Conservation (phyloP, 495 filamentous ascomycete species). For the Xylaria castorea region DNA sequence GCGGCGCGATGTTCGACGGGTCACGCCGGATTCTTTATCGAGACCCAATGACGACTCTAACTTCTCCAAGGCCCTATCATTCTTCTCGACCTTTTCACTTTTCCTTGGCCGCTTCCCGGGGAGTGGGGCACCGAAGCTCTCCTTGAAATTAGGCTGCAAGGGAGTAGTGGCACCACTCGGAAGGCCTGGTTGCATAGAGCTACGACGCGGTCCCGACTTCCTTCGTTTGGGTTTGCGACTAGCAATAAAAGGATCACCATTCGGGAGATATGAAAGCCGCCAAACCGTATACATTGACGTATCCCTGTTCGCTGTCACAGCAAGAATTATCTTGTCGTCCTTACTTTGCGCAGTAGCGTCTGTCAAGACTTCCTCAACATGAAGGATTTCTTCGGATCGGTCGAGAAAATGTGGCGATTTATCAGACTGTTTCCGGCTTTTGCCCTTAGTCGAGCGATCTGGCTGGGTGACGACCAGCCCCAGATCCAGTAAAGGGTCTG, state of each 20-base stretch:
- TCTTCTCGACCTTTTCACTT: conserved; percentile 49
- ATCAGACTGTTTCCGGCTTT: conserved; percentile 30
- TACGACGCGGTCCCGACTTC: conserved; percentile 72
- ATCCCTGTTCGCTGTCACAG: conserved; percentile 80
- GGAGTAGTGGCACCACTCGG: conserved; percentile 84
- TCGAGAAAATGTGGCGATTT: conserved; percentile 57
- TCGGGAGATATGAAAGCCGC: conserved; percentile 72
- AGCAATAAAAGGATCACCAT: conserved; percentile 60
- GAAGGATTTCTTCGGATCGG: conserved; percentile 78
- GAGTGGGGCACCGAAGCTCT: conserved; percentile 55
- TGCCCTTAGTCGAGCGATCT: conserved; percentile 38
- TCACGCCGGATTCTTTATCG: conserved; percentile 63
- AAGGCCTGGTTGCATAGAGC: conserved; percentile 81
- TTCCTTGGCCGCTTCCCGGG: conserved; percentile 54
- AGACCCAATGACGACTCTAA: conserved; percentile 74
- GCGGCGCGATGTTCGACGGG: conserved; percentile 77
- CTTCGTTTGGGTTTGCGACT: conserved; percentile 54
- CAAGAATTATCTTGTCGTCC: conserved; percentile 66
- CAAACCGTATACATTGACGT: conserved; percentile 78
- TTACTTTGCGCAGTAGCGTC: conserved; percentile 26
- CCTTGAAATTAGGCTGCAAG: conserved; percentile 58
- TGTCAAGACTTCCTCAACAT: conserved; percentile 57
- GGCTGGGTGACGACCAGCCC: conserved; percentile 74
- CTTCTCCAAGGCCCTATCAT: conserved; percentile 64
- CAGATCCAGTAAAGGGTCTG: conserved; percentile 85